A percentile compares a stretch with the other conserved stretches of the same genome.
Conservation (phyloP, 306 rosid genomes). For the Cicer chorassanicum region DNA sequence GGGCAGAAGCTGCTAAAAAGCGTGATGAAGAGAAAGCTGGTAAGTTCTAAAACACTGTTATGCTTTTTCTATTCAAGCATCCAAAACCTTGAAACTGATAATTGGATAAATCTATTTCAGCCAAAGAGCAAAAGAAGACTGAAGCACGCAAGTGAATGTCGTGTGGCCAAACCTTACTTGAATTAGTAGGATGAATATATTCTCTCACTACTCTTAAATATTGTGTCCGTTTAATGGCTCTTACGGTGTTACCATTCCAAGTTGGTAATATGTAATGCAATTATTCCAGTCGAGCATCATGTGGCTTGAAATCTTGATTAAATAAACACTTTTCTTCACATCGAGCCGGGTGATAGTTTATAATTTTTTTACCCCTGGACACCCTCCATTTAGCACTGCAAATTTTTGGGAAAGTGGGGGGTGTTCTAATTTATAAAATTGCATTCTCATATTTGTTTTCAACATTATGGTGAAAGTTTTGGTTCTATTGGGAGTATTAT, state of each 20-base stretch:
- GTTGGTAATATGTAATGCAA: conserved; percentile 46
- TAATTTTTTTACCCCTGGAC: neutral
- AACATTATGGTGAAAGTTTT: neutral
- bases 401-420: neutral
- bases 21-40: conserved; percentile 90
- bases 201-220: conserved; percentile 38
- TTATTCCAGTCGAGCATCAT: conserved; percentile 28
- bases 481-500: neutral
- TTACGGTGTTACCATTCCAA: conserved; percentile 33
- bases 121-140: conserved; percentile 76
- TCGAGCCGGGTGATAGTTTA: neutral
- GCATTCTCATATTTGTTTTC: neutral
- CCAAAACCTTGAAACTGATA: conserved; percentile 36
- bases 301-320: conserved; percentile 39
- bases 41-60: conserved; percentile 40
- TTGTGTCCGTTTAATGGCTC: conserved; percentile 42
- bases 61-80: conserved; percentile 7
- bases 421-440: neutral
- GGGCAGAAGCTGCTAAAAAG: conserved; percentile 92
- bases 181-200: conserved; percentile 43
- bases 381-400: neutral
- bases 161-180: conserved; percentile 38
- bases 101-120: conserved; percentile 51
- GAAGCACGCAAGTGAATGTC: conserved; percentile 72
- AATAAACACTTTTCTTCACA: conserved; percentile 15